phyloP scores from a whole-genome alignment of 805 yeast genomes.

The Kazachstania psychrophila region DNA sequence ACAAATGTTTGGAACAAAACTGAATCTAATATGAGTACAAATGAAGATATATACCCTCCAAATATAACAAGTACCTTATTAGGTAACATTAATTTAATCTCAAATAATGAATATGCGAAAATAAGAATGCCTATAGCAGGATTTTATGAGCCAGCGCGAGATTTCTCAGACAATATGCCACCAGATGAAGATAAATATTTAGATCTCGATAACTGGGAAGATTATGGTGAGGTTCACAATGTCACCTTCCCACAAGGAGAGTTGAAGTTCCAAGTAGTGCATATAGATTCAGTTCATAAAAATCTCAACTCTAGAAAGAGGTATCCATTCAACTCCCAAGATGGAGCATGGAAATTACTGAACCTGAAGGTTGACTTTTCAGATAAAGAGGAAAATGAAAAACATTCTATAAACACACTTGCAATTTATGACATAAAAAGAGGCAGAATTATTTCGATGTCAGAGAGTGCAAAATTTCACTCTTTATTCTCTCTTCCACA shows the following conservation, averaged over 20 bases:
- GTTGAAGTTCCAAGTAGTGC: slow-evolving; percentile 16
- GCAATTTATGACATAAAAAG: slow-evolving; percentile 60
- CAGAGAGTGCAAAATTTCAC: slow-evolving; percentile 55
- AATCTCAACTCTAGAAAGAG: slow-evolving; percentile 12
- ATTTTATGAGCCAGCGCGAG: slow-evolving; percentile 25
- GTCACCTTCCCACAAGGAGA: slow-evolving; percentile 26
- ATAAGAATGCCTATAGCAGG: slow-evolving; percentile 30
- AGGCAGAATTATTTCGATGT: slow-evolving; percentile 51
- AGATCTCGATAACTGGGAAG: slow-evolving; percentile 16
- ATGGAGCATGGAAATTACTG: slow-evolving; percentile 34
- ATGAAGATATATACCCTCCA: slow-evolving; percentile 24
- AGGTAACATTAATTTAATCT: slow-evolving; percentile 33
- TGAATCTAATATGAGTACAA: slow-evolving; percentile 16
- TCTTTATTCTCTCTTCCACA: slow-evolving; percentile 57
- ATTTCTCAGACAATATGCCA: slow-evolving; percentile 22
- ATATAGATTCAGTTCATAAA: slow-evolving; percentile 15
- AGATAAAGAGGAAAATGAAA: slow-evolving; percentile 41
- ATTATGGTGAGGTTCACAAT: slow-evolving; percentile 19
- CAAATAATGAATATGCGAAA: slow-evolving; percentile 12
- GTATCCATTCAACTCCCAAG: slow-evolving; percentile 27
- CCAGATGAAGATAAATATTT: slow-evolving; percentile 20
- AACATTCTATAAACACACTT: slow-evolving; percentile 40
- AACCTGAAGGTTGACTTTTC: slow-evolving; percentile 27
- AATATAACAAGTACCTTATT: slow-evolving; percentile 42
- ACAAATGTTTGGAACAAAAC: slow-evolving; percentile 42